These are phyloP conservation scores for Hibiscus tridactylites DNA, from an alignment of 345 rosid genomes.

Conservation along the genomic window DNA sequence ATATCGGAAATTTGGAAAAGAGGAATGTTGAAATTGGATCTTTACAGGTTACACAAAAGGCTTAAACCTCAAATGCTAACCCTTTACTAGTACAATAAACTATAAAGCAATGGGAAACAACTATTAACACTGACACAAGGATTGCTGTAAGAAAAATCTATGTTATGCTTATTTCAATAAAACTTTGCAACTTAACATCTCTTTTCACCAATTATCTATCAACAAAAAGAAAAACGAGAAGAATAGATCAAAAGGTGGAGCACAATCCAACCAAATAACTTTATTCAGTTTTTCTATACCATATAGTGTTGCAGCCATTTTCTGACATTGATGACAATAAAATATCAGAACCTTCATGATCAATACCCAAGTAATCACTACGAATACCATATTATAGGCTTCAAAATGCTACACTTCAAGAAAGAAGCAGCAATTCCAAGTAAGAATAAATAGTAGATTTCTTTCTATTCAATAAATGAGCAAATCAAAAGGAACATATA, in stretches of 20 bases:
- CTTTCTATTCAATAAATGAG: background rate
- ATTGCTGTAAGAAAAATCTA: background rate
- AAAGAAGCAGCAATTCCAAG: background rate
- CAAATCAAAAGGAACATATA: background rate
- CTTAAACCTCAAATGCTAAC: background rate
- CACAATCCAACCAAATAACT: background rate
- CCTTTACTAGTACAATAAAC: background rate
- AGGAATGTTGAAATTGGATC: background rate
- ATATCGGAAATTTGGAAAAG: background rate
- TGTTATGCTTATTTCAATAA: background rate
- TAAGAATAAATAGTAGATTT: background rate
- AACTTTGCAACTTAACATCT: background rate
- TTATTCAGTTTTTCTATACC: background rate
- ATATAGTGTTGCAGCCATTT: background rate
- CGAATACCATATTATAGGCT: background rate
- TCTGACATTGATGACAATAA: background rate
- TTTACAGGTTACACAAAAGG: background rate
- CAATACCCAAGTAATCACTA: background rate
- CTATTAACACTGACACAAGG: background rate
- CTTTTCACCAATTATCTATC: background rate
- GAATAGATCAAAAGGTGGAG: background rate
- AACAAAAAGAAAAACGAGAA: background rate
- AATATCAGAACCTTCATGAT: background rate
- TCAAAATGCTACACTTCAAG: background rate
- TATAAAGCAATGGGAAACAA: background rate